Conservation (phyloP, 192 early-diverging fungal genomes). For the Mortierella hygrophila region DNA sequence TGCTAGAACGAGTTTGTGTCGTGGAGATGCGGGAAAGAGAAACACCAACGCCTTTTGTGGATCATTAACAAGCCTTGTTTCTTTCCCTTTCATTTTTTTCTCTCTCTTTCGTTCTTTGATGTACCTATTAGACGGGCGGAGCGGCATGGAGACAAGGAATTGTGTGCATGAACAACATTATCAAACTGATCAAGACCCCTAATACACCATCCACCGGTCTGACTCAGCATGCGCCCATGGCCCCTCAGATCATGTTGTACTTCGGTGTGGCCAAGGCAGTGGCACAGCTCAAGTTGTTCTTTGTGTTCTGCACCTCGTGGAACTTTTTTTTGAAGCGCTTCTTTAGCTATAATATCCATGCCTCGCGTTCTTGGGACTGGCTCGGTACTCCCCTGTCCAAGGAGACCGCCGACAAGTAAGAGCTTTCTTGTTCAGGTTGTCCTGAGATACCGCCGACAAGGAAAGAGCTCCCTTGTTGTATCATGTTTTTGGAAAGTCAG, state of each 20-base stretch:
- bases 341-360: conserved; percentile 38
- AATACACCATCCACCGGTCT: conserved; percentile 5
- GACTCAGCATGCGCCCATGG: conserved; percentile 19
- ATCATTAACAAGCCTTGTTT: too few relatives aligned
- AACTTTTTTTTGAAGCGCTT: conserved; percentile 30
- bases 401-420: conserved; percentile 32
- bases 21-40: too few relatives aligned
- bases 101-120: background rate
- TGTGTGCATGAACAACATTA: conserved; percentile 41
- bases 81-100: background rate
- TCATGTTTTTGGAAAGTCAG: too few relatives aligned
- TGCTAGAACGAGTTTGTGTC: too few relatives aligned
- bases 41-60: too few relatives aligned
- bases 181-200: conserved; percentile 40
- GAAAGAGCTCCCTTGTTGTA: too few relatives aligned
- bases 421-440: background rate
- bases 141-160: conserved; percentile 29
- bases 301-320: conserved; percentile 8
- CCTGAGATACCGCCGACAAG: too few relatives aligned
- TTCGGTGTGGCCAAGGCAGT: conserved; percentile 30
- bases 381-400: conserved; percentile 28
- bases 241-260: conserved; percentile 41
- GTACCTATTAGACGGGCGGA: conserved; percentile 22
- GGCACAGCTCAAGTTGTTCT: conserved; percentile 29
- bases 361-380: conserved; percentile 35